A percentile compares a stretch with the other conserved stretches of the same genome.
Evolutionary conservation across 1,139 yeast species (phyloP).

Genomic region (Pichia sp.): DNA sequence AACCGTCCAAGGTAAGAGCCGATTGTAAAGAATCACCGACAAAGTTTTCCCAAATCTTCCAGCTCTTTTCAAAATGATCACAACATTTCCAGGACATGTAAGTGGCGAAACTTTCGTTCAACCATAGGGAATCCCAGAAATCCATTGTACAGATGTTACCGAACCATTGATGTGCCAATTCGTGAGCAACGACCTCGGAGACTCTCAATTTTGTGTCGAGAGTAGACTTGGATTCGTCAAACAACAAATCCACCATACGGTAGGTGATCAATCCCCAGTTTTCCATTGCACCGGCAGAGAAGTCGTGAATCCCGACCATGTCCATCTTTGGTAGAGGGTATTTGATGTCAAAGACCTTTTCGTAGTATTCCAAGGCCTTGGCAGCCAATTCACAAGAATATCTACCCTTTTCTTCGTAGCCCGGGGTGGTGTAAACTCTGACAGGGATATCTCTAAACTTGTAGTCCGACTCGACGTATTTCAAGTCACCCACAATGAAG

Average conservation of each 20-base stretch:
- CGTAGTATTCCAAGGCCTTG: conserved; percentile 50
- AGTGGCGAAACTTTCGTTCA: conserved; percentile 61
- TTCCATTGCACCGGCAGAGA: conserved; percentile 62
- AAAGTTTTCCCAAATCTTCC: conserved; percentile 57
- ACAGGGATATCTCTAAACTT: conserved; percentile 46
- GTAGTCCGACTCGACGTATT: conserved; percentile 45
- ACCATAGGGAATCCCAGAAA: conserved; percentile 63
- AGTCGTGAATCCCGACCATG: conserved; percentile 55
- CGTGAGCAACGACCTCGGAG: conserved; percentile 58
- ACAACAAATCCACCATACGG: conserved; percentile 50
- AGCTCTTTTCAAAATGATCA: conserved; percentile 49
- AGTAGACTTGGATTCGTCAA: conserved; percentile 45
- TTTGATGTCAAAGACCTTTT: conserved; percentile 48
- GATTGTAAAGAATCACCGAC: conserved; percentile 50
- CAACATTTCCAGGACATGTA: conserved; percentile 55
- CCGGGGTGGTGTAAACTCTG: conserved; percentile 54
- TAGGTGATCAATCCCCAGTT: conserved; percentile 58
- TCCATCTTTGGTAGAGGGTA: conserved; percentile 60
- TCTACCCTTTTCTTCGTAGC: conserved; percentile 47
- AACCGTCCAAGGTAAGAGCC: conserved; percentile 50
- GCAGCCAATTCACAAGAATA: conserved; percentile 53
- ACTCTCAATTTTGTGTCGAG: conserved; percentile 46
- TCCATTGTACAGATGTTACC: conserved; percentile 62
- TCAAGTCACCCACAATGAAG: conserved; percentile 56
- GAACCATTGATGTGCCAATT: conserved; percentile 63